phyloP scores from a whole-genome alignment of 805 yeast genomes.

The Spathaspora passalidarum region DNA sequence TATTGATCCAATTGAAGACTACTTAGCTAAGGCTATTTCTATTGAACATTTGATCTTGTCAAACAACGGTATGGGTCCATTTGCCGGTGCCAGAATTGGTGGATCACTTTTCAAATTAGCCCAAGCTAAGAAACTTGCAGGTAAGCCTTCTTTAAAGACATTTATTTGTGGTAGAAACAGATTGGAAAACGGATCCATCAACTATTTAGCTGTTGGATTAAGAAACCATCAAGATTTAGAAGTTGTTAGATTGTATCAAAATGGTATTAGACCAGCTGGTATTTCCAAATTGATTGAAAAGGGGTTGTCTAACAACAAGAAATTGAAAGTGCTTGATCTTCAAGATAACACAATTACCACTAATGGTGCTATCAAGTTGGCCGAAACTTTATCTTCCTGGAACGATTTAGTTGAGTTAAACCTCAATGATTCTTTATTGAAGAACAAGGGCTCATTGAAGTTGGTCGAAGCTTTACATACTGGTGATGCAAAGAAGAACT shows the following conservation, averaged over 20 bases:
- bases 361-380: conserved; percentile 56
- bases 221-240: conserved; percentile 74
- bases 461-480: conserved; percentile 46
- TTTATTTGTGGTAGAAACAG: conserved; percentile 97
- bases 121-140: conserved; percentile 50
- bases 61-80: conserved; percentile 98
- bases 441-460: conserved; percentile 67
- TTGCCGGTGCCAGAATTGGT: conserved; percentile 94
- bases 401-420: conserved; percentile 67
- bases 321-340: conserved; percentile 70
- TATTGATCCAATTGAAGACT: conserved; percentile 81
- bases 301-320: conserved; percentile 64
- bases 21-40: conserved; percentile 70
- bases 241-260: conserved; percentile 81
- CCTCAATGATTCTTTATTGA: conserved; percentile 84
- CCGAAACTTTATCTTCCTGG: conserved; percentile 58
- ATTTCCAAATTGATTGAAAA: conserved; percentile 66
- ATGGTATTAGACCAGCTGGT: conserved; percentile 96
- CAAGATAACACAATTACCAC: conserved; percentile 94
- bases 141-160: conserved; percentile 61
- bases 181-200: conserved; percentile 90
- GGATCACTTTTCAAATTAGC: conserved; percentile 75
- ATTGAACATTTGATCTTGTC: conserved; percentile 84
- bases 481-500: conserved; percentile 34
- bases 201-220: conserved; percentile 79